Conservation (phyloP, 495 filamentous ascomycete species). For the Daldinia bambusicola region DNA sequence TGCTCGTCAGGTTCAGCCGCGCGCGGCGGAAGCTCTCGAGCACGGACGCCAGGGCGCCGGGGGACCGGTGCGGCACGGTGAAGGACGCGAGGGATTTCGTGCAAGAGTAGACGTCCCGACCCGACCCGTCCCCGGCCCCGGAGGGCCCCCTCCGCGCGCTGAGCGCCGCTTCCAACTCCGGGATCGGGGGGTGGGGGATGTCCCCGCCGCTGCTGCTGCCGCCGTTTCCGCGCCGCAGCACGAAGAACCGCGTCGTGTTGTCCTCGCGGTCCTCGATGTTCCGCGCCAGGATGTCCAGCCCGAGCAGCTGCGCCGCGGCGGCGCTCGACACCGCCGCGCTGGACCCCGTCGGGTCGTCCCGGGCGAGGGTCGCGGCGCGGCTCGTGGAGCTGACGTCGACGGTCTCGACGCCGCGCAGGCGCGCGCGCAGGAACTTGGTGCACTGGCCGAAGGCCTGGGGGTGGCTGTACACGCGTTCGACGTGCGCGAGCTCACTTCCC, state of each 20-base stretch:
- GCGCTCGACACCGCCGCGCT: slow-evolving; percentile 81
- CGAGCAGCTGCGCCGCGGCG: slow-evolving; percentile 73
- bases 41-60: slow-evolving; percentile 83
- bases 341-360: slow-evolving; percentile 63
- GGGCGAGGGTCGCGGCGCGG: slow-evolving; percentile 80
- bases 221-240: slow-evolving; percentile 58
- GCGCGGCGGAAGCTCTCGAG: slow-evolving; percentile 78
- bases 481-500: slow-evolving; percentile 51
- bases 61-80: slow-evolving; percentile 77
- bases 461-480: slow-evolving; percentile 81
- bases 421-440: slow-evolving; percentile 71
- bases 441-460: slow-evolving; percentile 96
- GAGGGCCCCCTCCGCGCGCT: background rate
- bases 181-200: background rate
- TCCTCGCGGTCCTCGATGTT: slow-evolving; percentile 84
- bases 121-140: slow-evolving; percentile 39
- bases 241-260: slow-evolving; percentile 90
- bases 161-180: background rate
- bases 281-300: slow-evolving; percentile 73
- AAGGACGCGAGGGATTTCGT: slow-evolving; percentile 84
- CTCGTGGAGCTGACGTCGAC: slow-evolving; percentile 90
- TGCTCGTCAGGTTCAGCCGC: slow-evolving; percentile 86
- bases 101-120: slow-evolving; percentile 37
- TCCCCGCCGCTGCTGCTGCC: too few species aligned
- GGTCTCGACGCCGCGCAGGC: slow-evolving; percentile 75